Evolutionary conservation across 345 rosid genomes (phyloP).

Genomic region (Psidium friedrichsthalianum): DNA sequence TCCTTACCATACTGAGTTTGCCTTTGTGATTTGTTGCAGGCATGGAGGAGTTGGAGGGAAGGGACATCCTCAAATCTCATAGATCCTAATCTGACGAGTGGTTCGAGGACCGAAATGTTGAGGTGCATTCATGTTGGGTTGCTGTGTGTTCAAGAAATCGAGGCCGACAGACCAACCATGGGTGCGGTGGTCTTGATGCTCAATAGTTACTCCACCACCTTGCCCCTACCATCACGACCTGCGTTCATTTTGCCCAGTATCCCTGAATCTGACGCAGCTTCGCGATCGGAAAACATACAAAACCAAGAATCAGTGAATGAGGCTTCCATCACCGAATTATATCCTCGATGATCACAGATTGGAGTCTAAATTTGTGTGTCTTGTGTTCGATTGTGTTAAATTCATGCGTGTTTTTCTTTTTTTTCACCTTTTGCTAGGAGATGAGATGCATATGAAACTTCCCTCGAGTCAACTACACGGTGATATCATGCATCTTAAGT

Average conservation of each 20-base stretch:
- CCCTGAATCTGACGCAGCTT: not conserved
- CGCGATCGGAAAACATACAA: rapidly evolving
- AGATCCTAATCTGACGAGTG: not conserved
- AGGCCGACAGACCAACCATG: not conserved
- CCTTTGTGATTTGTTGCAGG: not conserved
- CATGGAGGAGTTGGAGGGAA: not conserved
- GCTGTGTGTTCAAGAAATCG: not conserved
- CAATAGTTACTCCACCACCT: not conserved
- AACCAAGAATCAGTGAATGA: not conserved
- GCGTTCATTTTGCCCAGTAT: not conserved
- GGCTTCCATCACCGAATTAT: not conserved
- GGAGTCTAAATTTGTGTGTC: not conserved
- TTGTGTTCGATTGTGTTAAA: not conserved
- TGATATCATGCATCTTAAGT: no score
- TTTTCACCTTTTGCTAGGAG: no score
- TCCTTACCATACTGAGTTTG: not conserved
- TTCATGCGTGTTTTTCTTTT: not conserved
- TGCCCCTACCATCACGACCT: not conserved
- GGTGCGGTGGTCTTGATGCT: not conserved
- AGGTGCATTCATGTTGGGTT: not conserved
- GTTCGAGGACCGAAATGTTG: not conserved
- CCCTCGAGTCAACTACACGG: no score
- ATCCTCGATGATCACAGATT: not conserved
- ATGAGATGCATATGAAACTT: no score
- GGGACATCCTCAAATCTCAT: not conserved